Evolutionary conservation across 495 filamentous ascomycete genomes (phyloP).

Genomic region (Penicillium pancosmium): DNA sequence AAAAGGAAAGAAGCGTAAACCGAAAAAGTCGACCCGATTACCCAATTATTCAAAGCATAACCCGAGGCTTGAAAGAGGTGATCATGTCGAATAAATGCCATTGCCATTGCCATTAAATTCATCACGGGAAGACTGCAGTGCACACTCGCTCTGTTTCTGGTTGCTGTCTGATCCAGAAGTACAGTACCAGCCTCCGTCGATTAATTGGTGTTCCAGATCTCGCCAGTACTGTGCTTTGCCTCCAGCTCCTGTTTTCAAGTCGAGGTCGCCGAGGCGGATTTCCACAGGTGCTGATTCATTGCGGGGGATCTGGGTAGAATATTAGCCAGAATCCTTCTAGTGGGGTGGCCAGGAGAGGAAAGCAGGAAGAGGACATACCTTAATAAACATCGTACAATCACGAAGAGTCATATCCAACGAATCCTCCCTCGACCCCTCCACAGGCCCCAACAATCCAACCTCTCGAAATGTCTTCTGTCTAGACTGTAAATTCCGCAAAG

Average conservation of each 20-base stretch:
- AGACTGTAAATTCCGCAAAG: conserved; percentile 36
- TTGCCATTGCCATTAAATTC: no score
- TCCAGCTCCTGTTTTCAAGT: conserved; percentile 74
- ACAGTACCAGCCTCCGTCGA: conserved; percentile 73
- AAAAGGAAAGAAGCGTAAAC: no score
- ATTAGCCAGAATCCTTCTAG: conserved; percentile 6
- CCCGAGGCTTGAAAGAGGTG: no score
- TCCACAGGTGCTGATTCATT: conserved; percentile 55
- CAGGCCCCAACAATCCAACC: conserved; percentile 43
- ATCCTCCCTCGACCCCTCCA: conserved; percentile 33
- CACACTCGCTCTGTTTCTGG: conserved; percentile 35
- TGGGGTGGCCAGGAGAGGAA: not conserved
- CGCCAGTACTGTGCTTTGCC: conserved; percentile 77
- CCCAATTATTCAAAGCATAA: no score
- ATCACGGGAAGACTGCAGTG: conserved; percentile 11
- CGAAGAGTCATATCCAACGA: conserved; percentile 80
- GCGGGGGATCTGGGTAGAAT: conserved; percentile 21
- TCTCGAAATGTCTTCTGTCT: conserved; percentile 37
- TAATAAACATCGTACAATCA: conserved; percentile 84
- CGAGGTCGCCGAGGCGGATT: conserved; percentile 81
- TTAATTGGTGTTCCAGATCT: conserved; percentile 60
- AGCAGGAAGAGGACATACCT: conserved; percentile 43
- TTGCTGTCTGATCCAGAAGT: conserved; percentile 39
- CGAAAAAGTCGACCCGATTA: no score
- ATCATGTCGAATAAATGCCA: no score